phyloP scores from a whole-genome alignment of 2,329 filamentous ascomycete genomes.

The Penicillium decumbens region DNA sequence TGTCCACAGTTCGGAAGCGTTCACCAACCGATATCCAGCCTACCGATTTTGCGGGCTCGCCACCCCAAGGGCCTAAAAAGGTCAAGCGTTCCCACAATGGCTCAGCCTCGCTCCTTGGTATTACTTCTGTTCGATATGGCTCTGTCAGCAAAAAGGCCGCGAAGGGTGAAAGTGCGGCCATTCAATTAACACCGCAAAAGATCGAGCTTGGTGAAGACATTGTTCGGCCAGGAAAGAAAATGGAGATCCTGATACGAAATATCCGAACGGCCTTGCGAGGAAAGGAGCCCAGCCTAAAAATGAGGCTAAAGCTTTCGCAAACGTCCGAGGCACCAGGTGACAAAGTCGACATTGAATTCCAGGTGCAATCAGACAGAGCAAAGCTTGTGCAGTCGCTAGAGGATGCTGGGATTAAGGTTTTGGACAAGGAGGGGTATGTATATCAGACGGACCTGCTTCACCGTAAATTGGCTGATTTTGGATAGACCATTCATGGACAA shows the following conservation, averaged over 20 bases:
- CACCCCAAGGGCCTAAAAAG: slow-evolving; percentile 14
- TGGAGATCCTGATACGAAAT: slow-evolving; percentile 20
- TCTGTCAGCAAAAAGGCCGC: slow-evolving; percentile 7
- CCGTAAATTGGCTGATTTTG: slow-evolving; percentile 6
- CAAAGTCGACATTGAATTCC: slow-evolving; percentile 31
- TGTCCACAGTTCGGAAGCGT: slow-evolving; percentile 11
- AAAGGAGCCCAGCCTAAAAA: slow-evolving; percentile 23
- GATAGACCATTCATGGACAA: slow-evolving; percentile 34
- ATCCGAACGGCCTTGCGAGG: slow-evolving; percentile 21
- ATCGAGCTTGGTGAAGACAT: slow-evolving; percentile 9
- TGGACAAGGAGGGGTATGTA: slow-evolving; percentile 26
- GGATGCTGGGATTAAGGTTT: slow-evolving; percentile 9
- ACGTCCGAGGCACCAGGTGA: slow-evolving; percentile 11
- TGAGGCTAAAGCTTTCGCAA: slow-evolving; percentile 27
- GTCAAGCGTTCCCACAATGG: slow-evolving; percentile 6
- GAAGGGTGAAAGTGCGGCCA: slow-evolving; percentile 7
- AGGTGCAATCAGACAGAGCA: slow-evolving; percentile 17
- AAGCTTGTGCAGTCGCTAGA: slow-evolving; percentile 18
- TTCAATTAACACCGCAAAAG: background rate
- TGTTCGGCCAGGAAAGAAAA: background rate
- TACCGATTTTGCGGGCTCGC: slow-evolving; percentile 24
- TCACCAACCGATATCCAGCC: slow-evolving; percentile 34
- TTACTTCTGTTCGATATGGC: slow-evolving; percentile 23
- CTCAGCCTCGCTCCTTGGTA: background rate
- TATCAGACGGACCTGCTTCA: background rate